A percentile compares a stretch with the other conserved stretches of the same genome.
phyloP scores from a whole-genome alignment of 2,329 filamentous ascomycete species.

The Fusarium sarcochroum region DNA sequence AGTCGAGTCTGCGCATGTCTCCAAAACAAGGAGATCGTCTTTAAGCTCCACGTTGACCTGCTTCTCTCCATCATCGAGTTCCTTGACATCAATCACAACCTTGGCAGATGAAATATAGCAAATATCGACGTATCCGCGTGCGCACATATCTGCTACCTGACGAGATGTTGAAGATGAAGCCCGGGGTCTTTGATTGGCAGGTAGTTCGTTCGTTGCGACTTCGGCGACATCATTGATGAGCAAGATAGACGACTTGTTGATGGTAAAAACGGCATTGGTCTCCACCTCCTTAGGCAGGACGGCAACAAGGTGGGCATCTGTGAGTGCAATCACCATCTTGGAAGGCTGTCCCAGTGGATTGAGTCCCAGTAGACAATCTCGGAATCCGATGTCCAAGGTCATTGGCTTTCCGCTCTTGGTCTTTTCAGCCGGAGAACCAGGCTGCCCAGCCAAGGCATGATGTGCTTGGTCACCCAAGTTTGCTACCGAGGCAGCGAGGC shows the following conservation, averaged over 20 bases:
- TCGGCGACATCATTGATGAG: conserved; percentile 80
- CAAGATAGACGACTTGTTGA: conserved; percentile 86
- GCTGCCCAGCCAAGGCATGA: conserved; percentile 56
- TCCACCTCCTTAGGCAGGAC: conserved; percentile 75
- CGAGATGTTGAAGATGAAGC: conserved; percentile 57
- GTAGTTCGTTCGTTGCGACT: conserved; percentile 24
- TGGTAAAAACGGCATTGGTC: conserved; percentile 73
- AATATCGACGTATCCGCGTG: conserved; percentile 85
- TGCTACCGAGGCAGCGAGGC: conserved; percentile 83
- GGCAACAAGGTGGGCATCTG: conserved; percentile 80
- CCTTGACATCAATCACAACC: conserved; percentile 72
- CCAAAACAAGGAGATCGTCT: conserved; percentile 89
- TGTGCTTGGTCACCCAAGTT: conserved; percentile 78
- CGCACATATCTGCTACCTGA: conserved; percentile 70
- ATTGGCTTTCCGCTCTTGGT: conserved; percentile 67
- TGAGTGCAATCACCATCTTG: conserved; percentile 83
- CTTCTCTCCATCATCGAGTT: conserved; percentile 69
- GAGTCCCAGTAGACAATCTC: conserved; percentile 85
- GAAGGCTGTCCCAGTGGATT: conserved; percentile 83
- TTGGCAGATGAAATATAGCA: conserved; percentile 89
- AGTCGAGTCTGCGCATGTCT: conserved; percentile 97
- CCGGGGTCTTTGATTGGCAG: conserved; percentile 43
- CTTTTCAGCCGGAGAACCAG: conserved; percentile 45
- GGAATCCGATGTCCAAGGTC: conserved; percentile 80
- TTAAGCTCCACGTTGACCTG: conserved; percentile 84